phyloP scores from a whole-genome alignment of 192 early-diverging fungal species.

The Coemansia sp. region DNA sequence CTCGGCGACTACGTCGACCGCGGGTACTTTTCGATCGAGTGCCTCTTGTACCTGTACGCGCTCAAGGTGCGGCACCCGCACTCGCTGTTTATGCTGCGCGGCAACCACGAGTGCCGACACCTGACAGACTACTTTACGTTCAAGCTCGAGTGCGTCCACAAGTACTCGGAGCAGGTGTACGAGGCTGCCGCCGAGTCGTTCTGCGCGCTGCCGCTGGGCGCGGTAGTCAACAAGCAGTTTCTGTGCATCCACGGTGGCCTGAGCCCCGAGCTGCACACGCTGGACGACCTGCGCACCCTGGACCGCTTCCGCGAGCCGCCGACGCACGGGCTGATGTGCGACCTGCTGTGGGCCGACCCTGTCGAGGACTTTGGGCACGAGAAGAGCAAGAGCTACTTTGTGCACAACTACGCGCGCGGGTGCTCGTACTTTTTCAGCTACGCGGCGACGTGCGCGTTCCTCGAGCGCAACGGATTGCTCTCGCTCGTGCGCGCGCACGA shows the following conservation, averaged over 20 bases:
- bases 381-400: constrained; percentile 84
- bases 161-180: constrained; percentile 91
- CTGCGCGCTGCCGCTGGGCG: constrained; percentile 88
- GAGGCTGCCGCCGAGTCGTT: constrained; percentile 92
- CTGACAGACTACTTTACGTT: constrained; percentile 98
- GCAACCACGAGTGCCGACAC: constrained; percentile 97
- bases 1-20: constrained; percentile 97
- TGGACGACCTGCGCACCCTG: constrained; percentile 85
- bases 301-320: constrained; percentile 94
- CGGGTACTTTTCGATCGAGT: constrained; percentile 98
- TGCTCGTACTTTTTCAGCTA: constrained; percentile 98
- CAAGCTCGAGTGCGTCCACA: constrained; percentile 98
- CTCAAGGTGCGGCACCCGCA: constrained; percentile 93
- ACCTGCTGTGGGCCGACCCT: constrained; percentile 94
- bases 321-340: constrained; percentile 94
- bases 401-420: constrained; percentile 92
- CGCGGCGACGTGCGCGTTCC: constrained; percentile 88
- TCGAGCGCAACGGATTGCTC: constrained; percentile 92
- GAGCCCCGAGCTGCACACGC: constrained; percentile 89
- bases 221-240: constrained; percentile 95
- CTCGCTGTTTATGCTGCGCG: constrained; percentile 86
- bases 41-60: constrained; percentile 87
- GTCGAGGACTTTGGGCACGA: constrained; percentile 97
- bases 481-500: constrained; percentile 98
- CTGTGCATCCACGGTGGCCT: constrained; percentile 97